Conservation (phyloP, 2,329 filamentous ascomycete genomes). For the Cladosporium halotolerans region DNA sequence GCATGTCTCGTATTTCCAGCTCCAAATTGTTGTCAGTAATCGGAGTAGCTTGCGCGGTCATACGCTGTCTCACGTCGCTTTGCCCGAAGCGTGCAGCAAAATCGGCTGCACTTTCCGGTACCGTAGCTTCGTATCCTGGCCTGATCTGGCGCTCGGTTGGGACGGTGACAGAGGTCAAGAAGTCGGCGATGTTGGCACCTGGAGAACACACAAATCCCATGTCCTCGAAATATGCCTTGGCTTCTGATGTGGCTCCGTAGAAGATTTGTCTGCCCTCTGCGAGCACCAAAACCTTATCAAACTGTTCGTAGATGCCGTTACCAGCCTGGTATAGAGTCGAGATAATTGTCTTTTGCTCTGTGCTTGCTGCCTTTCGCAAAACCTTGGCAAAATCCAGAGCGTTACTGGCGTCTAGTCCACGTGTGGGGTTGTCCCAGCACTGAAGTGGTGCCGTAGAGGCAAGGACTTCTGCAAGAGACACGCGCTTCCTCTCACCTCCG, state of each 20-base stretch:
- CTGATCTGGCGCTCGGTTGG: constrained; percentile 43
- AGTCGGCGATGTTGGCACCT: constrained; percentile 60
- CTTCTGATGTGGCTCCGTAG: constrained; percentile 55
- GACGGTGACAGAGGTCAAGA: constrained; percentile 58
- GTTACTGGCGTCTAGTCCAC: constrained; percentile 60
- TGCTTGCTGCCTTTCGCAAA: constrained; percentile 57
- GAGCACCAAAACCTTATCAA: constrained; percentile 64
- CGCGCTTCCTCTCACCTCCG: constrained; percentile 63
- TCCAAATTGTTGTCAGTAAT: constrained; percentile 40
- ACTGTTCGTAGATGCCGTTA: constrained; percentile 62
- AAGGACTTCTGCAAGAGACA: constrained; percentile 61
- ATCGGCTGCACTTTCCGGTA: constrained; percentile 39
- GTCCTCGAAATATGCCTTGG: constrained; percentile 58
- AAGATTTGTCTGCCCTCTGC: constrained; percentile 61
- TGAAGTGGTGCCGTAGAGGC: constrained; percentile 53
- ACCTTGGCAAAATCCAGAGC: constrained; percentile 50
- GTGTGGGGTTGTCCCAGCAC: constrained; percentile 63
- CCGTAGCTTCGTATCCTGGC: constrained; percentile 37
- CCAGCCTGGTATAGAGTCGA: constrained; percentile 65
- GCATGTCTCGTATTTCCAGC: constrained; percentile 52
- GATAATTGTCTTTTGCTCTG: constrained; percentile 53
- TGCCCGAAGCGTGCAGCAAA: constrained; percentile 49
- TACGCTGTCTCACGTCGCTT: constrained; percentile 40
- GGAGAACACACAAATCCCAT: constrained; percentile 58
- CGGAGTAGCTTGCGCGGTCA: constrained; percentile 27